These are phyloP conservation scores for Quercus berberidifolia DNA, from an alignment of 306 rosid species.

Conservation along the genomic window DNA sequence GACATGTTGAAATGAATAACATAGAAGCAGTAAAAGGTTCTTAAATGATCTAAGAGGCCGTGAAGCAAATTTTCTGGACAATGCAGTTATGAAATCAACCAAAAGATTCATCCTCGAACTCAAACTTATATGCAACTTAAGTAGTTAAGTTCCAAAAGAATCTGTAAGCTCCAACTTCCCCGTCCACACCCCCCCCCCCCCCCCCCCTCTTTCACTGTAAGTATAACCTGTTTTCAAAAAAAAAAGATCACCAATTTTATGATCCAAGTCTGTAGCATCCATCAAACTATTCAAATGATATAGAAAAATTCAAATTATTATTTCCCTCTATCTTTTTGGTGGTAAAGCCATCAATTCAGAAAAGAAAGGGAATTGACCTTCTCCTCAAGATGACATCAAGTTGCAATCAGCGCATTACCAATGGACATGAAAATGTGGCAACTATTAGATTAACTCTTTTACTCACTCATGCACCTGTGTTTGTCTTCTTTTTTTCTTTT, in stretches of 20 bases:
- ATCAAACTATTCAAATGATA: slow-evolving; percentile 3
- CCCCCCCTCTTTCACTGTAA: no score
- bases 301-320: neutral
- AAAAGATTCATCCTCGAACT: neutral
- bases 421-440: neutral
- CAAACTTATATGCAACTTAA: neutral
- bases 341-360: neutral
- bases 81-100: neutral
- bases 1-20: neutral
- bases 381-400: neutral
- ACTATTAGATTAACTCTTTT: no score
- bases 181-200: no score
- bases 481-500: no score
- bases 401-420: neutral
- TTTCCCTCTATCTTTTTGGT: neutral
- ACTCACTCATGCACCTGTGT: neutral
- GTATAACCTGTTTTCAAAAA: neutral
- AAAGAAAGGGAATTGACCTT: neutral
- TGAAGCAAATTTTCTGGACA: neutral
- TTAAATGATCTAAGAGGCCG: neutral
- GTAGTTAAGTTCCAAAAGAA: neutral
- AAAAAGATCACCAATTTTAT: neutral
- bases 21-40: neutral
- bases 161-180: neutral
- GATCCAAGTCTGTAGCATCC: neutral